A percentile compares a stretch with the other conserved stretches of the same genome.
Conservation (phyloP, 2,329 filamentous ascomycete genomes). For the Thermothelomyces thermophilus region DNA sequence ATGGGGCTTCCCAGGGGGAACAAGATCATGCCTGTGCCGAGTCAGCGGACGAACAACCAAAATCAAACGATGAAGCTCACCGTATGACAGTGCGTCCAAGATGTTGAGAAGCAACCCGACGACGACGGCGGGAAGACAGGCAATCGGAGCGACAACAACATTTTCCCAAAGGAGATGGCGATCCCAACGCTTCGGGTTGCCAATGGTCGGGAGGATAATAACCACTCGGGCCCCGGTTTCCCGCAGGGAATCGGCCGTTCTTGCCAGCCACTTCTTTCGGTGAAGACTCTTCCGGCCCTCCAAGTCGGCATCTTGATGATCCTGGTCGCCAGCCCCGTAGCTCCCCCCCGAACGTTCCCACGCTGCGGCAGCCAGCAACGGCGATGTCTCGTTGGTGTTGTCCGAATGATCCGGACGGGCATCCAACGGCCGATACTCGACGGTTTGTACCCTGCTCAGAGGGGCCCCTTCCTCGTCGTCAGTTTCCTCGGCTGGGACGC, state of each 20-base stretch:
- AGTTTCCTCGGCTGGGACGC: slow-evolving; percentile 6
- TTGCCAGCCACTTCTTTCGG: slow-evolving; percentile 31
- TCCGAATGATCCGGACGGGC: slow-evolving; percentile 7
- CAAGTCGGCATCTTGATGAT: slow-evolving; percentile 35
- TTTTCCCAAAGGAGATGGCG: slow-evolving; percentile 56
- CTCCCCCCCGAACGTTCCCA: slow-evolving; percentile 22
- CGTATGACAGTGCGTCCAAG: slow-evolving; percentile 90
- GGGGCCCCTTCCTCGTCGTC: slow-evolving; percentile 11
- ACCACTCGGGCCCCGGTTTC: slow-evolving; percentile 21
- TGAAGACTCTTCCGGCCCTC: slow-evolving; percentile 42
- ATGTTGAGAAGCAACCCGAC: slow-evolving; percentile 87
- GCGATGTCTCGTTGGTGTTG: slow-evolving; percentile 38
- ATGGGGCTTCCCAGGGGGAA: slow-evolving; percentile 85
- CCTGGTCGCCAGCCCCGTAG: slow-evolving; percentile 20
- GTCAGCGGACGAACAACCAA: not conserved
- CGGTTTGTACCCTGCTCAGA: not conserved
- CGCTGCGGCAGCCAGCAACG: slow-evolving; percentile 37
- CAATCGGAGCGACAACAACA: slow-evolving; percentile 58
- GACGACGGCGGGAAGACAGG: slow-evolving; percentile 76
- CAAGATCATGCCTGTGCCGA: slow-evolving; percentile 68
- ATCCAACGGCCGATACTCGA: slow-evolving; percentile 1
- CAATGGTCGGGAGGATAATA: slow-evolving; percentile 28
- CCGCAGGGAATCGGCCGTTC: slow-evolving; percentile 27
- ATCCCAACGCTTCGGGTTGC: slow-evolving; percentile 68
- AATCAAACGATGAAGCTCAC: slow-evolving; percentile 35